Percentiles rank a stretch among this genome's conserved stretches.
These are phyloP conservation scores for Phytophthora pisi DNA, from an alignment of 352 stramenopile species.

Conservation along the genomic window DNA sequence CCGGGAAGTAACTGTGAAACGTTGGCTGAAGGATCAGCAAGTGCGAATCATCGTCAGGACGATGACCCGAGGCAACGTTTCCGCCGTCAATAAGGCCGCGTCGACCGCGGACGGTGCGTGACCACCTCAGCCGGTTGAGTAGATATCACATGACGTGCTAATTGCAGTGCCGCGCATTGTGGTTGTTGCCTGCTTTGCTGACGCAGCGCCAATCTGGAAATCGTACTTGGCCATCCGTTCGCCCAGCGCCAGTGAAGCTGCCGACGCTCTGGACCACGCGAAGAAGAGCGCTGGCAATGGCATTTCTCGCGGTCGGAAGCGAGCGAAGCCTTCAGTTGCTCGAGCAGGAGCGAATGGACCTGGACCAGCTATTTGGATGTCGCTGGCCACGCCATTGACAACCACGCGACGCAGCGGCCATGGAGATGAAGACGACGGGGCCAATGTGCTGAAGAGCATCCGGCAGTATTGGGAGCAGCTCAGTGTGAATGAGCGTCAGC, in stretches of 20 bases:
- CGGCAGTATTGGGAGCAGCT: constrained; percentile 74
- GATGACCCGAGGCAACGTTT: constrained; percentile 20
- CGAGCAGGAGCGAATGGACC: constrained; percentile 13
- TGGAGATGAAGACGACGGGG: constrained; percentile 18
- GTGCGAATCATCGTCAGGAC: constrained; percentile 14
- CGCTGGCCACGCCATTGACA: constrained; percentile 23
- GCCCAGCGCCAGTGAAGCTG: constrained; percentile 23
- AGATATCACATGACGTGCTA: constrained; percentile 3
- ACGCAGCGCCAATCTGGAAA: constrained; percentile 72
- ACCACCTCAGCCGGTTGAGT: neutral
- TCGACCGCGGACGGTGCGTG: constrained; percentile 33
- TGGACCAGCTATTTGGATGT: constrained; percentile 30
- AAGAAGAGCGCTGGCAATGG: constrained; percentile 1
- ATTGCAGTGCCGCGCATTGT: constrained; percentile 1
- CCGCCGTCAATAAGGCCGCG: constrained; percentile 36
- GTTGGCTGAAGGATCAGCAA: neutral
- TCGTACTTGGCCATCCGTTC: constrained; percentile 59
- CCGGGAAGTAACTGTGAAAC: neutral
- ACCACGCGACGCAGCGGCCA: constrained; percentile 15
- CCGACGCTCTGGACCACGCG: neutral
- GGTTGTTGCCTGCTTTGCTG: constrained; percentile 1
- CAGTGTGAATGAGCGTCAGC: constrained; percentile 64
- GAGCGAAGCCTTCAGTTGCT: constrained; percentile 37
- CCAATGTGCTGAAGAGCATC: constrained; percentile 37
- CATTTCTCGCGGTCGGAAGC: constrained; percentile 40